These are phyloP conservation scores for Rubus idaeus DNA, from an alignment of 306 rosid species.

Conservation along the genomic window DNA sequence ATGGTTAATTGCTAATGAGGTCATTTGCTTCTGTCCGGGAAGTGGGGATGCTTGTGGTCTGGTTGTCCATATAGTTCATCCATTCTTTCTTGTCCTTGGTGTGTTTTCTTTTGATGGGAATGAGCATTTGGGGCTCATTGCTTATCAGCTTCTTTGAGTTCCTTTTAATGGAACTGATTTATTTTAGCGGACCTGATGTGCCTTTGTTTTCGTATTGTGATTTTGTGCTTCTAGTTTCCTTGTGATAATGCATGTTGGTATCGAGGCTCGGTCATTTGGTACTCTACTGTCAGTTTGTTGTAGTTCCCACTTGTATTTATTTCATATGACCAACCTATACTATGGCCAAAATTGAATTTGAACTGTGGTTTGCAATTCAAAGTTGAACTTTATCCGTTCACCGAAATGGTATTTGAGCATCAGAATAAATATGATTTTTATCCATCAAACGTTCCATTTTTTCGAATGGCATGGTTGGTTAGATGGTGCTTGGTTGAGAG, in stretches of 20 bases:
- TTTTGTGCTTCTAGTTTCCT: not conserved
- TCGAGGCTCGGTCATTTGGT: not conserved
- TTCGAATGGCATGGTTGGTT: not conserved
- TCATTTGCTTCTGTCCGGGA: not conserved
- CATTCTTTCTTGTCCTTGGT: not conserved
- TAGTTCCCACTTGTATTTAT: not conserved
- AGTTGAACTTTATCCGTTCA: not conserved
- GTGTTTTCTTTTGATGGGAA: not conserved
- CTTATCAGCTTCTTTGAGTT: not conserved
- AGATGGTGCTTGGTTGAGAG: not conserved
- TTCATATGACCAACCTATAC: not conserved
- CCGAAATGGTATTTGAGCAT: not conserved
- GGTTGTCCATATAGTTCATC: not conserved
- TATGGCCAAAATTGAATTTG: not conserved
- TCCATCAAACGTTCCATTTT: not conserved
- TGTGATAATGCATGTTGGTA: too few species aligned
- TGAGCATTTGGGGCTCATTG: not conserved
- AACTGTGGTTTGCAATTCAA: not conserved
- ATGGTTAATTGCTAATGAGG: not conserved
- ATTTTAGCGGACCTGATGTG: not conserved
- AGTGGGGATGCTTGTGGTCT: not conserved
- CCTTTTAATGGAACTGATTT: not conserved
- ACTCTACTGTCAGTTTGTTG: not conserved
- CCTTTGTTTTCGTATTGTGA: not conserved
- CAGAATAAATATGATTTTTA: not conserved